A percentile compares a stretch with the other conserved stretches of the same genome.
phyloP scores from a whole-genome alignment of 495 filamentous ascomycete species.

The Penicillium bovifimosum region DNA sequence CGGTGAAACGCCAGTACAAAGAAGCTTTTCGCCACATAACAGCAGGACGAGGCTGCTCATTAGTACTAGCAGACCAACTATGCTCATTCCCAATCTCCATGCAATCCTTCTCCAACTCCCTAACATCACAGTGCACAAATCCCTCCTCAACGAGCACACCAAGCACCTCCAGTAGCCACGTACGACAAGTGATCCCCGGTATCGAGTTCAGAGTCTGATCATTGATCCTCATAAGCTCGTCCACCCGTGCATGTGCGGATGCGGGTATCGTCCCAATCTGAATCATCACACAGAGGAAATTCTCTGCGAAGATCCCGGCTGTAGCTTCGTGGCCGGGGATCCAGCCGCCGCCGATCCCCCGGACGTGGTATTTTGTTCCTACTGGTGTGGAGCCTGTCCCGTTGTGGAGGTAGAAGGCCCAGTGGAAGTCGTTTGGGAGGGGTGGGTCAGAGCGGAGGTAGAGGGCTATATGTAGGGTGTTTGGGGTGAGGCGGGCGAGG shows the following conservation, averaged over 20 bases:
- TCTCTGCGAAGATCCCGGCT: background rate
- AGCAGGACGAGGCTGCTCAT: background rate
- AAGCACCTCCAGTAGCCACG: background rate
- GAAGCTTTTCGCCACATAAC: background rate
- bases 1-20: too few relatives aligned
- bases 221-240: background rate
- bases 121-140: background rate
- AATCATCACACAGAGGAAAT: background rate
- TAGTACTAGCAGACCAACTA: background rate
- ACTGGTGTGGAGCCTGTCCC: background rate
- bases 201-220: background rate
- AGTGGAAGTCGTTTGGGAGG: slow-evolving; percentile 1
- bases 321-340: background rate
- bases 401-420: slow-evolving; percentile 2
- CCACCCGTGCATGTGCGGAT: background rate
- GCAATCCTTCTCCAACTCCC: slow-evolving; percentile 1
- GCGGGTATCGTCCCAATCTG: background rate
- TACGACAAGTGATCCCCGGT: background rate
- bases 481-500: background rate
- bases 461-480: background rate
- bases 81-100: background rate
- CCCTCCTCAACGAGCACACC: background rate
- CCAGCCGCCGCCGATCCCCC: background rate
- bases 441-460: slow-evolving; percentile 2
- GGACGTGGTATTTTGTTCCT: background rate